Evolutionary conservation across 176 grass and related monocot genomes (phyloP).

Genomic region (Aegilops speltoides): DNA sequence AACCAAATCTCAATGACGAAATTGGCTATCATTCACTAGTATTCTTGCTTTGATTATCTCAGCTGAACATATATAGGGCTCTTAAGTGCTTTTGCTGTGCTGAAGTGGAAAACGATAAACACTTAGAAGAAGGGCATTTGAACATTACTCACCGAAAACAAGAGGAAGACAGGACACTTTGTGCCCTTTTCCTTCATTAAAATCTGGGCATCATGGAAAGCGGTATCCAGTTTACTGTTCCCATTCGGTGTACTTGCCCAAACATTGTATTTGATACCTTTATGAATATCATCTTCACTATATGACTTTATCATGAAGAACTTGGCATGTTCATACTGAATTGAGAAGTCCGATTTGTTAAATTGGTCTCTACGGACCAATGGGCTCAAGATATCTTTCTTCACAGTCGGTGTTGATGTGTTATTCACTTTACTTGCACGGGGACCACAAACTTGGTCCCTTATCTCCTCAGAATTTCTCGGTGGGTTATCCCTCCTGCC

Average conservation of each 20-base stretch:
- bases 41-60: conserved; percentile 6
- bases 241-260: conserved; percentile 86
- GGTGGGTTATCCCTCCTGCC: conserved; percentile 31
- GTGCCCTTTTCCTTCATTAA: conserved; percentile 43
- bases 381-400: conserved; percentile 34
- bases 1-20: background rate
- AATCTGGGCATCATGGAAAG: conserved; percentile 55
- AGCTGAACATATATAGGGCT: conserved; percentile 9
- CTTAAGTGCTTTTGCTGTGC: background rate
- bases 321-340: conserved; percentile 66
- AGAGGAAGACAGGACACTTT: conserved; percentile 77
- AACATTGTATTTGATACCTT: conserved; percentile 79
- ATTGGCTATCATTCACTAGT: conserved; percentile 15
- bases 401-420: conserved; percentile 1
- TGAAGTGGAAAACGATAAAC: conserved; percentile 18
- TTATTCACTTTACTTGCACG: conserved; percentile 37
- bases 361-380: conserved; percentile 52
- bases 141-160: conserved; percentile 77
- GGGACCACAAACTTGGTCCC: conserved; percentile 45
- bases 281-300: conserved; percentile 87
- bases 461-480: conserved; percentile 31
- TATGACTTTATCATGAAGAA: conserved; percentile 95
- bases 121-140: conserved; percentile 22
- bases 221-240: conserved; percentile 71
- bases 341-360: conserved; percentile 59